These are phyloP conservation scores for Acarospora socialis DNA, from an alignment of 2,329 filamentous ascomycete species.

Conservation along the genomic window DNA sequence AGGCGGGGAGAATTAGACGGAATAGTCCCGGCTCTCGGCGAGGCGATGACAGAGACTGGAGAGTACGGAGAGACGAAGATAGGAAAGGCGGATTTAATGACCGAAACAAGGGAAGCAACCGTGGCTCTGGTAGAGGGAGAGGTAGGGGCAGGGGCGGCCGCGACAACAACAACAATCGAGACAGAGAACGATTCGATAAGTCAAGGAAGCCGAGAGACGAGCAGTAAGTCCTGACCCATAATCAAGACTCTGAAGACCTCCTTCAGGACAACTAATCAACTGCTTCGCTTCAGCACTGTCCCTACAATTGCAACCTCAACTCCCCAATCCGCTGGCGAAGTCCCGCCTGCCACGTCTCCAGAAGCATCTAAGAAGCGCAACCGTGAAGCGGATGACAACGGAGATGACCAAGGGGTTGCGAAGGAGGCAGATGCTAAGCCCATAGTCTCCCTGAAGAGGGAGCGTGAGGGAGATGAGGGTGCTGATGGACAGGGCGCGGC, in stretches of 20 bases:
- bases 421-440: constrained; percentile 5
- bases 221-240: constrained; percentile 24
- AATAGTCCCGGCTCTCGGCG: constrained; percentile 21
- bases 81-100: constrained; percentile 45
- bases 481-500: constrained; percentile 25
- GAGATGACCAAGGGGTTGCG: constrained; percentile 7
- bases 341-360: too few relatives aligned
- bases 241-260: constrained; percentile 7
- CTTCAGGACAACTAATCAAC: too few relatives aligned
- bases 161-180: constrained; percentile 17
- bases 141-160: constrained; percentile 17
- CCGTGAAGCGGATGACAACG: constrained; percentile 6
- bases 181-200: constrained; percentile 19
- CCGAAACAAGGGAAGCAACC: constrained; percentile 28
- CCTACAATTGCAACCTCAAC: too few relatives aligned
- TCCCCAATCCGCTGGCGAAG: too few relatives aligned
- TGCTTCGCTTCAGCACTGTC: too few relatives aligned
- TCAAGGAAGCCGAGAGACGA: constrained; percentile 32
- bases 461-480: constrained; percentile 26
- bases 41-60: constrained; percentile 39
- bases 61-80: constrained; percentile 47
- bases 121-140: constrained; percentile 17
- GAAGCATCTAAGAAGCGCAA: too few relatives aligned
- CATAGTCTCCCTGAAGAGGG: constrained; percentile 25
- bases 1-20: constrained; percentile 53